Evolutionary conservation across 164 flowering plant genomes (phyloP), one percentile per base, ranked within the genome.

Genomic region (Vitis amurensis): DNA sequence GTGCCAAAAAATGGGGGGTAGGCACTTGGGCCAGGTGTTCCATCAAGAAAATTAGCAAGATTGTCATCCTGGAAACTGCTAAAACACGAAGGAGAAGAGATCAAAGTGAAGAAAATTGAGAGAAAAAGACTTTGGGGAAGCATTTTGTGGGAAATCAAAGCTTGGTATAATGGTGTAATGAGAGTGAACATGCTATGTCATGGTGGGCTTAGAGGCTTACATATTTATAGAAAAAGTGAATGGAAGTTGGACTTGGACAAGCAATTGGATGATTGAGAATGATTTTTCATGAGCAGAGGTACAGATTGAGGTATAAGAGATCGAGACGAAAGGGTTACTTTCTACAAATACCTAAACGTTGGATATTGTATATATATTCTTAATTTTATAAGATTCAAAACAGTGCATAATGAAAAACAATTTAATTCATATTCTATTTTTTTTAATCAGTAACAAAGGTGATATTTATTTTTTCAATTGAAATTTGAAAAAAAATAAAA

Each of bases 251-350:
- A 3, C 9, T 53, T 14, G 56, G 15, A 53, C 14, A n/a, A 53
- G n/a, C n/a, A 14, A 53, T 13, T 1, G 56, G n/a, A 14, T 53
- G 56, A 6, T 53, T 53, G 27, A 17, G 27, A 56, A 16, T 19
- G 59, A 12, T 55, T 14, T 13, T 50, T 50, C 47, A 12, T 57
- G 70, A 44, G 53, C 17, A 30, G 61, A 44, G 50, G 52, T 55
- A 56, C 52, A 57, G 72, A 61, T 49, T 68, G 71, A 27, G 47
- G 49, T 27, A 56, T 12, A 31, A 16, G 63, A 60, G 44, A 60
- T 37, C 44, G 61, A 57, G 37, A 74, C 64, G 69, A 30, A 75
- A 75, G 67, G 27, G 50, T 30, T 16, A 70, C 53, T 50, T 50
- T 50, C 13, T 50, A 37, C 44, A 37, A 37, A 37, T 37, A 37